A percentile compares a stretch with the other conserved stretches of the same genome.
Evolutionary conservation across 139 green algal species (phyloP).

Genomic region (Parachlorella kessleri): DNA sequence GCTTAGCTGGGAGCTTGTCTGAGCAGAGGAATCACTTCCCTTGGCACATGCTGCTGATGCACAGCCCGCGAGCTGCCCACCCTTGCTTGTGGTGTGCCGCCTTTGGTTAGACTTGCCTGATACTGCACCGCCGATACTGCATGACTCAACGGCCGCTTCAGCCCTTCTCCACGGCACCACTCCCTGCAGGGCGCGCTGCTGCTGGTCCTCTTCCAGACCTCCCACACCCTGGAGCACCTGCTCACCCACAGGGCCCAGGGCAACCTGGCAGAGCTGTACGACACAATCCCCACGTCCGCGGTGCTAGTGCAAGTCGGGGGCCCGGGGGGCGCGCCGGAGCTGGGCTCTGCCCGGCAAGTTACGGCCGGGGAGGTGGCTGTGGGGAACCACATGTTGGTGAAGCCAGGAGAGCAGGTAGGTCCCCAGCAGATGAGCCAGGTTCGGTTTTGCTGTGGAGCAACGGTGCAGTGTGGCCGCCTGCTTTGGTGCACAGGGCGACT

Average conservation of each 20-base stretch:
- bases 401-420: constrained; percentile 75
- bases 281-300: constrained; percentile 58
- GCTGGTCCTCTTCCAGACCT: constrained; percentile 81
- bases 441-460: no score
- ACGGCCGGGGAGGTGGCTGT: constrained; percentile 47
- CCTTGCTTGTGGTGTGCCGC: neutral
- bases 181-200: constrained; percentile 79
- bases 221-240: constrained; percentile 69
- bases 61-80: neutral
- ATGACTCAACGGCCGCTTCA: neutral
- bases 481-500: no score
- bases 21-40: no score
- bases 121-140: neutral
- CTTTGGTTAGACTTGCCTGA: neutral
- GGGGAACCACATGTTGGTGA: constrained; percentile 71
- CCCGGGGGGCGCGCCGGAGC: constrained; percentile 23
- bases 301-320: constrained; percentile 52
- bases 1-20: no score
- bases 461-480: no score
- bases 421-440: no score
- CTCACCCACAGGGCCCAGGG: constrained; percentile 66
- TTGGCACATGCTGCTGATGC: neutral
- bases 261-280: constrained; percentile 66
- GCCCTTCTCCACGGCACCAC: neutral
- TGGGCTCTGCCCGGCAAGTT: constrained; percentile 20